Base-by-base conservation (phyloP, 441 rosid genomes). In the Sinapis alba region DNA sequence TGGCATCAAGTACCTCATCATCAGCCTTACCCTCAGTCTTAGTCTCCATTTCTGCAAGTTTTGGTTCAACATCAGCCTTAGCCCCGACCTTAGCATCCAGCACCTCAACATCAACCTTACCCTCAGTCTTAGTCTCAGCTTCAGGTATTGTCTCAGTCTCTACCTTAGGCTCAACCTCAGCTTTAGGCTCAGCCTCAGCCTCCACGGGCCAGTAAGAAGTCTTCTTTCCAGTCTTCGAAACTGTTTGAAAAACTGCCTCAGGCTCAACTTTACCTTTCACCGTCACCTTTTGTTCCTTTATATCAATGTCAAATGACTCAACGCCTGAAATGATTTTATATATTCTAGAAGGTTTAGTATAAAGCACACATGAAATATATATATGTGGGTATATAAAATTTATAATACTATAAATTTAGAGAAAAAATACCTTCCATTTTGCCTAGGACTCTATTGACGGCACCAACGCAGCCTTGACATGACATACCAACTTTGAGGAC, bases 401-500 rank as follows among this genome's bases (percentile, higher is more conserved):
- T 0, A 20, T n/a, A 7, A 11, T 62, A 41, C 19, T 50, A 50
- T 16, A 12, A 26, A 6, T 6, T 1, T 6, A 12, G 54, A 21
- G 21, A n/a, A 2, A 64, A 65, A 47, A 3, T 62, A 65, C 96
- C 98, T 86, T 93, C 96, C 98, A 95, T 87, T 81, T 91, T 93
- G 8, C 86, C 93, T 63, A 93, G 80, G 64, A 93, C 99, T 84
- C 99, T 84, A 74, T 84, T 89, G 67, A 95, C 99, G 21, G 99
- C 97, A 47, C 99, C 99, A 26, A 80, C 87, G 7, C 99, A 93
- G 30, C 98, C 98, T 78, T 84, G 80, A 45, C 98, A 95, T 68
- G 98, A 86, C 99, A 95, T 93, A 15, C 84, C 94, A 73, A 93
- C 99, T 84, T 86, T 91, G 58, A 95, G 97, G 61, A 88, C 96